Percentiles rank a stretch among this genome's conserved stretches.
These are phyloP conservation scores for Tympanopsis confertula DNA, from an alignment of 2,329 filamentous ascomycete genomes.

Conservation along the genomic window DNA sequence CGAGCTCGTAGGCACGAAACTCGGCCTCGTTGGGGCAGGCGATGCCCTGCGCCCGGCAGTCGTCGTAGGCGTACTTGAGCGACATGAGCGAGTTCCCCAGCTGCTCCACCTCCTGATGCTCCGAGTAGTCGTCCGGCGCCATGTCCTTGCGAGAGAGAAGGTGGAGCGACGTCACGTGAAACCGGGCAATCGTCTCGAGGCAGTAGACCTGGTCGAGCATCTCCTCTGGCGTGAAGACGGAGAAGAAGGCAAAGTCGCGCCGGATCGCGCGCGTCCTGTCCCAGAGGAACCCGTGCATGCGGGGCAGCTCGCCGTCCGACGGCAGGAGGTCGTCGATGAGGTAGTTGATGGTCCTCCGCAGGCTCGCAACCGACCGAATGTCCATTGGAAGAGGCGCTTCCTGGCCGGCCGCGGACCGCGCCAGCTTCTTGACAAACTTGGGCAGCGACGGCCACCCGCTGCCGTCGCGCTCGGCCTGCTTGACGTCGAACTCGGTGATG, in stretches of 20 bases:
- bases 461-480: slow-evolving; percentile 26
- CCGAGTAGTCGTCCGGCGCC: slow-evolving; percentile 47
- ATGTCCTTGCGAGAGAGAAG: slow-evolving; percentile 45
- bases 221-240: slow-evolving; percentile 43
- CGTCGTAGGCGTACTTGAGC: slow-evolving; percentile 54
- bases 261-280: slow-evolving; percentile 57
- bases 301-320: slow-evolving; percentile 39
- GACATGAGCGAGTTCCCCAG: slow-evolving; percentile 54
- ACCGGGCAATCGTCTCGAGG: slow-evolving; percentile 54
- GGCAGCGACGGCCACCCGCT: slow-evolving; percentile 32
- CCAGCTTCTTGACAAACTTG: slow-evolving; percentile 56
- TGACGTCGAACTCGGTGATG: slow-evolving; percentile 49
- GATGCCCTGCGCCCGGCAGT: slow-evolving; percentile 46
- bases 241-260: slow-evolving; percentile 56
- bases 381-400: slow-evolving; percentile 59
- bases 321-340: slow-evolving; percentile 48
- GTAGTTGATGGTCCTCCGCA: slow-evolving; percentile 51
- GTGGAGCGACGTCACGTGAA: slow-evolving; percentile 55
- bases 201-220: slow-evolving; percentile 48
- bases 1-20: slow-evolving; percentile 53
- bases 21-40: slow-evolving; percentile 51
- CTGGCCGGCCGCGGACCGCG: slow-evolving; percentile 56
- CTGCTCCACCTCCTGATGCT: slow-evolving; percentile 59
- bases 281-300: slow-evolving; percentile 54
- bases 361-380: slow-evolving; percentile 45